Base-by-base conservation (phyloP, 1,139 yeast genomes). In the Barnettozyma hawaiiensis region DNA sequence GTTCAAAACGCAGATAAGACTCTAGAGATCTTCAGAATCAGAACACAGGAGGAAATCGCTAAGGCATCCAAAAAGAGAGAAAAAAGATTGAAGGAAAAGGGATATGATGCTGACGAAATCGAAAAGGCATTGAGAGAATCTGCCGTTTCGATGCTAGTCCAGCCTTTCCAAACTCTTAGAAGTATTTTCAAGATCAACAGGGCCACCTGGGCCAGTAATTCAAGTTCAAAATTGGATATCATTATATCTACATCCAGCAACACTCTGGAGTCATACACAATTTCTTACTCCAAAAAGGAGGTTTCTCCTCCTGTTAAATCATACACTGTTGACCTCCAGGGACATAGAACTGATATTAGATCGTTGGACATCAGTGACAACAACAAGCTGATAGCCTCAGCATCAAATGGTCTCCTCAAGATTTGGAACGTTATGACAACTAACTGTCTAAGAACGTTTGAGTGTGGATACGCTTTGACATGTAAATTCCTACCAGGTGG, bases 401-500 rank as follows among this genome's bases (percentile, higher is more conserved):
- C 96, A 1, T 84, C 97, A 1, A 87, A 89, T 57, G 97, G 97
- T 10, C 76, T 78, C 52, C 66, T 92, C 48, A 94, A 92, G 59
- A 72, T 94, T 26, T 90, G 97, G 97, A 94, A 92, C 58, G 62
- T 85, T 35, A 72, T 73, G 48, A 81, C 94, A 1, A 71, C 70
- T 26, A 76, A 78, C 48, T 94, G 96, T 50, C 73, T 92, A 44
- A 74, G 98, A 57, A 84, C 95, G 0, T 84, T 92, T 58, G 89
- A 83, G 31, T 78, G 95, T 53, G 97, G 97, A 2, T 89, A 90
- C 59, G 87, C 95, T 1, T 70, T 92, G 41, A 76, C 90, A 49
- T 75, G 87, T 48, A 76, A 79, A 55, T 89, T 94, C 55, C 69
- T 94, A 44, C 97, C 97, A 0, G 97, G 97, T 51, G 96, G 95